A percentile compares a stretch with the other conserved stretches of the same genome.
Conservation (phyloP, 2,329 filamentous ascomycete genomes). For the Scedosporium aurantiacum region DNA sequence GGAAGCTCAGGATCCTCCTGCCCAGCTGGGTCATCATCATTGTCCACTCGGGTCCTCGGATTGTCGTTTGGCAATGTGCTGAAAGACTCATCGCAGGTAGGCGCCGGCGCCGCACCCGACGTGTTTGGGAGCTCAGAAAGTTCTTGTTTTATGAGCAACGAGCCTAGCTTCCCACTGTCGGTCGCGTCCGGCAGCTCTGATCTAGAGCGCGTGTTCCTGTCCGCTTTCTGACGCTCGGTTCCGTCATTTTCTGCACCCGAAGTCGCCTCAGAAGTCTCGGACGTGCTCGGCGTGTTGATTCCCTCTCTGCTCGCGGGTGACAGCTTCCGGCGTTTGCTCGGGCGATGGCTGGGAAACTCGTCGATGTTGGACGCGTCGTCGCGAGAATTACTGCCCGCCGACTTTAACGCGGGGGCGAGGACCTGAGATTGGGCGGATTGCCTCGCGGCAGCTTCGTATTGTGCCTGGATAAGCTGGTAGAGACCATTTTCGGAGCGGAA, state of each 20-base stretch:
- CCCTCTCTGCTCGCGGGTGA: not conserved
- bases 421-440: not conserved
- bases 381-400: constrained; percentile 3
- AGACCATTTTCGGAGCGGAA: constrained; percentile 63
- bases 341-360: constrained; percentile 3
- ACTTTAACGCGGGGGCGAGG: not conserved
- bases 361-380: not conserved
- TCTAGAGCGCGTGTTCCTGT: not conserved
- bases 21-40: not conserved
- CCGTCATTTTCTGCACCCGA: not conserved
- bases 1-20: not conserved
- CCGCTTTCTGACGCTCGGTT: constrained; percentile 3
- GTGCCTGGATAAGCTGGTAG: constrained; percentile 60
- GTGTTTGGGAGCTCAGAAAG: not conserved
- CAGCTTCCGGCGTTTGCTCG: constrained; percentile 9
- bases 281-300: not conserved
- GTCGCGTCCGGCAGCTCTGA: not conserved
- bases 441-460: constrained; percentile 44
- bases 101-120: not conserved
- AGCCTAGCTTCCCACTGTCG: constrained; percentile 8
- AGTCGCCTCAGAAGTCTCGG: not conserved
- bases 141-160: not conserved
- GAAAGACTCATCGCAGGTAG: too few relatives aligned
- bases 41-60: not conserved
- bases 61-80: too few relatives aligned